These are phyloP conservation scores for Populus ilicifolia DNA, from an alignment of 345 rosid species.

Conservation along the genomic window DNA sequence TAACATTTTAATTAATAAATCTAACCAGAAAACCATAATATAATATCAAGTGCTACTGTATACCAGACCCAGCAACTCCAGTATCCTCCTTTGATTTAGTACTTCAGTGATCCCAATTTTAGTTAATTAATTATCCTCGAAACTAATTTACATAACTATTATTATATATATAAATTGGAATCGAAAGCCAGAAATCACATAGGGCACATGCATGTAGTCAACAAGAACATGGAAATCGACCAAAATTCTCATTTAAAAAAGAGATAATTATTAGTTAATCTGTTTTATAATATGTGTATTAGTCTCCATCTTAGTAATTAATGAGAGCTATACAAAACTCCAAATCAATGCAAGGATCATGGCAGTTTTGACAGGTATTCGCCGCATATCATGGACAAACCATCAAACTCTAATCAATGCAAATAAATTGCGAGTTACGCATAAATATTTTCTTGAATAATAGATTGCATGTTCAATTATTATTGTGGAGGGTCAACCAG, in stretches of 20 bases:
- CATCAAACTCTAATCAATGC: not conserved
- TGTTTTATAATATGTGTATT: not conserved
- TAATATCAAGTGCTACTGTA: too few species aligned
- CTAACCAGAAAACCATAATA: not conserved
- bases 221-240: constrained; percentile 31
- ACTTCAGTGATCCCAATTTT: too few species aligned
- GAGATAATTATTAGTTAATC: not conserved
- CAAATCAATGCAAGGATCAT: constrained; percentile 60
- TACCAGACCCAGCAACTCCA: too few species aligned
- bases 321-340: constrained; percentile 20
- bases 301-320: too few species aligned
- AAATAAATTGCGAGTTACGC: not conserved
- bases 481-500: not conserved
- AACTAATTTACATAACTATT: too few species aligned
- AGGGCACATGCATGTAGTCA: constrained; percentile 30
- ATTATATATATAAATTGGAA: too few species aligned
- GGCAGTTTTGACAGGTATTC: constrained; percentile 53
- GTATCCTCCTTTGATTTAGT: too few species aligned
- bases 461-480: not conserved
- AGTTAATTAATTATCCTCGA: too few species aligned
- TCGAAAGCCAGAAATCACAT: constrained; percentile 7
- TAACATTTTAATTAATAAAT: constrained; percentile 9
- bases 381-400: constrained; percentile 48
- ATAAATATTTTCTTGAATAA: not conserved
- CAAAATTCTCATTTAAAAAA: constrained; percentile 27